Evolutionary conservation across 2,329 filamentous ascomycete genomes (phyloP), one percentile per base, ranked within the genome.

Genomic region (Xylaria sp.): DNA sequence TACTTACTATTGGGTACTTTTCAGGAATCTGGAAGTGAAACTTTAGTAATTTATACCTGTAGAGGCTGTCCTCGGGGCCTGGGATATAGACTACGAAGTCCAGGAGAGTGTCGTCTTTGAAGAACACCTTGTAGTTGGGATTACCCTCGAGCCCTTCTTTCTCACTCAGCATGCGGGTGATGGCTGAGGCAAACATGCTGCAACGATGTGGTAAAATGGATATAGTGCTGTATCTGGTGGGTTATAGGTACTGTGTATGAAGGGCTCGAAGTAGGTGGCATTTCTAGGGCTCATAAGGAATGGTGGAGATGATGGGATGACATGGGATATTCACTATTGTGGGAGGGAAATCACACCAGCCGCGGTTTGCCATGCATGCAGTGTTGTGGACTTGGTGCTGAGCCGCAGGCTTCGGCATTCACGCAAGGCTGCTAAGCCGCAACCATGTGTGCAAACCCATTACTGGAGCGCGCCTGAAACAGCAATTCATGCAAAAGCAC

Each of bases 31-130:
- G 21, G 37, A 69, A 65, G 17, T 33, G 41, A 47, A 68, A 59
- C 47, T 60, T 63, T 11, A 68, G 21, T 3, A 68, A 41, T 38
- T 67, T 69, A 57, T 69, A 48, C 33, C 59, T 40, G 52, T 69
- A 69, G 1, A 61, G 46, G 17, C 60, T 60, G 33, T 64, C 60
- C 1, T 60, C 48, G 1, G 66, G 65, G 2, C 54, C 67, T 1
- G 56, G 11, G 15, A 69, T 11, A 43, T 60, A 68, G 37, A 58
- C 64, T 9, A 51, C 54, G n/a, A 69, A 66, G 1, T 51, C 35
- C 11, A 63, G 53, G 9, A 68, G 25, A 38, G 63, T 44, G 8
- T 65, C 51, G 17, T 65, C 58, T 15, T 54, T 9, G 54, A 69
- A 66, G 41, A 61, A 60, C 29, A 63, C 66, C 44, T 61, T 57